Base-by-base conservation (phyloP, 192 early-diverging fungal genomes). In the Linnemannia elongata region DNA sequence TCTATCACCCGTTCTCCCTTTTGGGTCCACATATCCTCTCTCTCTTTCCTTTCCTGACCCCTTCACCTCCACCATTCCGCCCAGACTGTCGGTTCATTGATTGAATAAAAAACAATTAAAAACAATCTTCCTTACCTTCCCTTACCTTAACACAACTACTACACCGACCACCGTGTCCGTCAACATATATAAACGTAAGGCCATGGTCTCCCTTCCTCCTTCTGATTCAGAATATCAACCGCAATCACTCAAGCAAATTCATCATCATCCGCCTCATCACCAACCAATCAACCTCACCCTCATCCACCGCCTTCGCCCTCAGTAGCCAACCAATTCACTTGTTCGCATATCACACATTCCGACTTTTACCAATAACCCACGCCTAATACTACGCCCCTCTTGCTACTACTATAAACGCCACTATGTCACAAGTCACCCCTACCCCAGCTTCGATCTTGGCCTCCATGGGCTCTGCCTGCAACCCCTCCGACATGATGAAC, bases 371-470 rank as follows among this genome's bases (percentile, higher is more conserved):
- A 20, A 63, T 22, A 20, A 63, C 18, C 30, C 18, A 8, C 30
- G 7, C 17, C 71, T 42, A 75, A 75, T 30, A 35, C 49, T 30
- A 49, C 30, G 60, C 60, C 60, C 30, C 24, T 33, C 24, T n/a
- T 10, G 15, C 30, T 30, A 33, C n/a, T 9, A 60, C 13, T 39
- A 18, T 47, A 39, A 30, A 73, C 38, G 33, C 35, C 24, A 81
- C 38, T 49, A 87, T 87, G 80, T 72, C 79, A 75, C 79, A 81
- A 38, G 72, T 78, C 60, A 87, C 85, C 22, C 85, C 85, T 49
- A 87, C 85, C 38, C 85, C 85, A 69, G 85, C 85, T 24, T 87
- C 85, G 4, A 87, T 87, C 76, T 41, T 87, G 44, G 85, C 85
- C 55, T 81, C 85, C 17, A 87, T 87, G 47, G 80, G 73, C 2